Evolutionary conservation across 257 asterid genomes (phyloP), one percentile per base, ranked within the genome.

Genomic region (Primulina huaijiensis): DNA sequence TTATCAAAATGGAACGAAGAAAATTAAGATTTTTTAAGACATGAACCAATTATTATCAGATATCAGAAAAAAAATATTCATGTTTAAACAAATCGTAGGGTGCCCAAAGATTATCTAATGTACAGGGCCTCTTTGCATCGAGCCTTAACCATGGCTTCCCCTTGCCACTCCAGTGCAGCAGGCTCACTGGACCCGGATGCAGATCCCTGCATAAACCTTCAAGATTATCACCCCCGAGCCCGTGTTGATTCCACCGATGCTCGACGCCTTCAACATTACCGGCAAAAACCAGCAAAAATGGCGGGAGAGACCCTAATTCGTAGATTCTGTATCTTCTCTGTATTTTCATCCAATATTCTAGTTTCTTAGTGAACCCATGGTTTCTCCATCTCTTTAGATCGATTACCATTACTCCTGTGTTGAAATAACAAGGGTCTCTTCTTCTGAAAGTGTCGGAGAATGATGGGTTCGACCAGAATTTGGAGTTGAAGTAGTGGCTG

Each of bases 371-470:
- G 61, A 76, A 75, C 0, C 75, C 86, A 17, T 70, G 70, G 11
- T 9, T 60, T 6, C 98, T 74, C 98, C 98, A 92, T n/a, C 65
- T 78, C 27, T 11, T 58, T 12, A 92, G 46, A 37, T 92, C 89
- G 64, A 92, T 76, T 5, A 92, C 96, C 96, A 92, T 92, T 14
- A 92, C 98, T 2, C 98, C 98, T 2, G 98, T 92, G 84, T 92
- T 92, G 84, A 92, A 92, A 19, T 92, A 92, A 27, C 96, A 89
- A 0, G 96, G 87, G 0, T 6, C 71, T 0, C 90, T 83, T 60
- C 65, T 72, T 30, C 73, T 62, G 63, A 92, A 88, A 0, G 81
- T 60, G 63, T 62, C 60, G 70, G 86, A 70, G 64, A 85, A 77
- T 4, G 60, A 31, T 0, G 87, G 89, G 61, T 73, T 83, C 0